A percentile compares a stretch with the other conserved stretches of the same genome.
Conservation (phyloP, 331 rosid species). For the Dryas integrifolia region DNA sequence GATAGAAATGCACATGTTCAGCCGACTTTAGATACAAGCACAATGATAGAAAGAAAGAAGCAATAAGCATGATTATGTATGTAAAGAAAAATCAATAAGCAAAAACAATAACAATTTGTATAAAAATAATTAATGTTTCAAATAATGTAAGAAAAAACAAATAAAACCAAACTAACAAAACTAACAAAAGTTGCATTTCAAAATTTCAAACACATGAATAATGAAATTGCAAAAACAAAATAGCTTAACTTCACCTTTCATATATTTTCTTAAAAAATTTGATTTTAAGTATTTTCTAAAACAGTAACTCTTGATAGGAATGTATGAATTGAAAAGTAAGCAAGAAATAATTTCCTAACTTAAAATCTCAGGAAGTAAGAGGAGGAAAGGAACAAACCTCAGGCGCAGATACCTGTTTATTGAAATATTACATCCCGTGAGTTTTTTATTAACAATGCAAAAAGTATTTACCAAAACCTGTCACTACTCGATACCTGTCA, state of each 20-base stretch:
- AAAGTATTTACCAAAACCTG: constrained; percentile 16
- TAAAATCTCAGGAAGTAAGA: constrained; percentile 9
- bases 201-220: not conserved
- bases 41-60: not conserved
- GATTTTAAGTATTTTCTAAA: not conserved
- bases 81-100: no score
- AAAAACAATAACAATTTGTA: no score
- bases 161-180: not conserved
- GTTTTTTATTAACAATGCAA: constrained; percentile 17
- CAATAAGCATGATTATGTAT: not conserved
- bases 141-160: not conserved
- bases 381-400: constrained; percentile 24
- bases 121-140: not conserved
- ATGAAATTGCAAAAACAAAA: not conserved
- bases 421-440: constrained; percentile 14
- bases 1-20: not conserved
- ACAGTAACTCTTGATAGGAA: not conserved
- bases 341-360: not conserved
- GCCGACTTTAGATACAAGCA: not conserved
- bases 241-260: not conserved
- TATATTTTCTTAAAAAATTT: not conserved
- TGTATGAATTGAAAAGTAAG: not conserved
- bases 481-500: constrained; percentile 22
- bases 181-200: not conserved
- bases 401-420: constrained; percentile 14